phyloP scores from a whole-genome alignment of 2,329 filamentous ascomycete species.

The Nakataea oryzae region DNA sequence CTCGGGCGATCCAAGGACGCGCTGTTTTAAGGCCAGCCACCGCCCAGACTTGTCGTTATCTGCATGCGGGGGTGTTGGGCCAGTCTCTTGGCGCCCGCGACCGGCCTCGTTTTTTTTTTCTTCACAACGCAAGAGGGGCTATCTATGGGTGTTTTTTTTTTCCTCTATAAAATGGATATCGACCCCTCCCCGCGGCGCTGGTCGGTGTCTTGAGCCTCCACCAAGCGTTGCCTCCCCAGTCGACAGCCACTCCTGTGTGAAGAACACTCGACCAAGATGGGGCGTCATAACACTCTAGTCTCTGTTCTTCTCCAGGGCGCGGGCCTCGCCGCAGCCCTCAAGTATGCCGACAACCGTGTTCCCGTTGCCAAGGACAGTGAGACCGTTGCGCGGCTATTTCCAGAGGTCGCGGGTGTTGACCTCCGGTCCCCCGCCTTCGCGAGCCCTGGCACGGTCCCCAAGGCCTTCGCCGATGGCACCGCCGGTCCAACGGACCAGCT shows the following conservation, averaged over 20 bases:
- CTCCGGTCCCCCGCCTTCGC: neutral
- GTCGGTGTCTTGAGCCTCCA: no score
- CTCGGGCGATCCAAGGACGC: no score
- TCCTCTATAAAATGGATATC: no score
- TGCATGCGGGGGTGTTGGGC: neutral
- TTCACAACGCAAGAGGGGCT: no score
- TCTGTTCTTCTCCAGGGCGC: neutral
- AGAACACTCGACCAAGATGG: neutral
- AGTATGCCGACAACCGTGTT: neutral
- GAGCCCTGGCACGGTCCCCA: neutral
- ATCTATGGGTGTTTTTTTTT: no score
- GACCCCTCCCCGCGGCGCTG: no score
- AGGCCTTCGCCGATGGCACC: neutral
- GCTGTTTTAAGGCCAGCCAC: no score
- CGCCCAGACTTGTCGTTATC: no score
- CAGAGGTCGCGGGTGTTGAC: neutral
- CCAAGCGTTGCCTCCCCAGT: neutral
- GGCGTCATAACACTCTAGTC: neutral
- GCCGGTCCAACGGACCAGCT: neutral
- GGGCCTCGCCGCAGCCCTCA: neutral
- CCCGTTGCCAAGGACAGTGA: neutral
- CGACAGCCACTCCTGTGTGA: neutral
- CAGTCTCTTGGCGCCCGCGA: no score
- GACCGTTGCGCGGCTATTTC: neutral
- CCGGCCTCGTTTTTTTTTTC: no score